Base-by-base conservation (phyloP, 2,329 filamentous ascomycete genomes). In the Capronia epimyces region DNA sequence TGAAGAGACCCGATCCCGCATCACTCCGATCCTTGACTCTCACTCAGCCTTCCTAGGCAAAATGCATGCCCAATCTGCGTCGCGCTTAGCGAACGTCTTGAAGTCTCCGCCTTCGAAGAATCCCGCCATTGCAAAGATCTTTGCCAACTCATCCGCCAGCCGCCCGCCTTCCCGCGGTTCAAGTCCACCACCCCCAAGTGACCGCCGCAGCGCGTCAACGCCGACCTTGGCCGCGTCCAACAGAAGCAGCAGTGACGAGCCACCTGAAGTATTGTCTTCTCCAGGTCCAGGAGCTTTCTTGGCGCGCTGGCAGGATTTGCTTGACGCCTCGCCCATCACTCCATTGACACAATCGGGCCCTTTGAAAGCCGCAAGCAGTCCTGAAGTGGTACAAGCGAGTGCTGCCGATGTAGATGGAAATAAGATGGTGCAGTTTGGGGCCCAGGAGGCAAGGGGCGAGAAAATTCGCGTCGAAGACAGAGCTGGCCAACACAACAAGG, bases 241-340 rank as follows among this genome's bases (percentile, higher is more conserved):
- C 13, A 12, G 29, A 32, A n/a, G n/a, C 29, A 12, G 29, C 7
- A n/a, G n/a, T 12, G 29, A 32, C 7, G 29, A 32, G 3, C 54
- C 34, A 37, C 34, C 56, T 3, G 44, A 52, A 37, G 46, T 60
- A 3, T 46, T 50, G 9, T 56, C 70, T 29, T 76, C 77, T 46
- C 75, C 74, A 20, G 86, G 85, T 0, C 86, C 87, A 0, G 87
- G 87, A 1, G 79, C 85, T 41, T 90, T 86, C 63, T 76, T 89
- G 20, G 75, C 79, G 1, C 77, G 81, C 43, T 90, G 87, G 86
- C 83, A 89, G 64, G 72, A 78, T 1, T 71, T 89, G 5, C 71
- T 90, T 2, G 83, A 89, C 63, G 71, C 75, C n/a, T 87, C 86
- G 0, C 66, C 75, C 40, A 82, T 90, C 54, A 86, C 84, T 1